Conservation (phyloP, 352 stramenopile genomes). For the Halophytophthora polymorphica region DNA sequence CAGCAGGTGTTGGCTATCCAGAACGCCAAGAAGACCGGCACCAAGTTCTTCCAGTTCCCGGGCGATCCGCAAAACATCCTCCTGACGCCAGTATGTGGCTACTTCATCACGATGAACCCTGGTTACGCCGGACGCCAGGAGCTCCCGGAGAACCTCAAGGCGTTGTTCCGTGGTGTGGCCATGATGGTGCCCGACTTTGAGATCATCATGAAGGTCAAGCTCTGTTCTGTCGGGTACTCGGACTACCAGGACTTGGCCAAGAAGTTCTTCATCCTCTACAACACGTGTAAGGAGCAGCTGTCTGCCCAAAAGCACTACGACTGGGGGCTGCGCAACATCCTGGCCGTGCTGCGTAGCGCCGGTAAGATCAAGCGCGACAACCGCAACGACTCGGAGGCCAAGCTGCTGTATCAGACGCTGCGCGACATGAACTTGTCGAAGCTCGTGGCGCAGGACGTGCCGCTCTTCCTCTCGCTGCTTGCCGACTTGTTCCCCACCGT, state of each 20-base stretch:
- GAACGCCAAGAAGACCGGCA: constrained; percentile 96
- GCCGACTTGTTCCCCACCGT: constrained; percentile 96
- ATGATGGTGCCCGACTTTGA: constrained; percentile 94
- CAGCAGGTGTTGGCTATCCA: constrained; percentile 98
- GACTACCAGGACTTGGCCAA: constrained; percentile 90
- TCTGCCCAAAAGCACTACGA: constrained; percentile 93
- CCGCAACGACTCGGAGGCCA: constrained; percentile 83
- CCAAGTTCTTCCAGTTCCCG: constrained; percentile 96
- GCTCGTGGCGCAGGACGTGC: constrained; percentile 97
- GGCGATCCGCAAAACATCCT: constrained; percentile 97
- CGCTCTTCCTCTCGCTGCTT: constrained; percentile 95
- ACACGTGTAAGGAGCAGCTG: constrained; percentile 90
- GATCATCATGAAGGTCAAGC: constrained; percentile 96
- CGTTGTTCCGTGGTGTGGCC: constrained; percentile 86
- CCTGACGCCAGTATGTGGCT: constrained; percentile 94
- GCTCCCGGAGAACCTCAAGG: constrained; percentile 98
- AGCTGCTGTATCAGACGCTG: constrained; percentile 87
- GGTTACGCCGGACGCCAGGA: constrained; percentile 97
- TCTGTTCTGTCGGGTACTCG: constrained; percentile 93
- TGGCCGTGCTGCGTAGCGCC: constrained; percentile 84
- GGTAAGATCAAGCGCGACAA: constrained; percentile 92
- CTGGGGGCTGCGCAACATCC: constrained; percentile 90
- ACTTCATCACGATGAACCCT: constrained; percentile 99
- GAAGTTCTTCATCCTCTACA: constrained; percentile 92
- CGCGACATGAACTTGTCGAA: constrained; percentile 99